Percentiles rank a stretch among this genome's conserved stretches.
phyloP scores from a whole-genome alignment of 352 stramenopile genomes.

The Phytophthora agathidicida region DNA sequence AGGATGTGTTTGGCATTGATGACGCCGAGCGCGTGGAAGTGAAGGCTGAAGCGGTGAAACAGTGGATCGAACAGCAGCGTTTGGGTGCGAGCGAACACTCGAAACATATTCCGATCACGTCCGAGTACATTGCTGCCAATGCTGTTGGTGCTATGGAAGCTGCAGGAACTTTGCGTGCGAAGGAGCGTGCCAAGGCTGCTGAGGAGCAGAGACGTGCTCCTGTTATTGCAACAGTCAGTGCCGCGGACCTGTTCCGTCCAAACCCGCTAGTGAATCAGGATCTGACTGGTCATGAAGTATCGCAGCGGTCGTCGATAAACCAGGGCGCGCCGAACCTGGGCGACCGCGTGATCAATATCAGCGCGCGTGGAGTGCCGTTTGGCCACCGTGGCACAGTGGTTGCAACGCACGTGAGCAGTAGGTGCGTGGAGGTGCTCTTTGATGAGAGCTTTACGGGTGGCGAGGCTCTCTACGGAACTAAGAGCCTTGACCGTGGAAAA shows the following conservation, averaged over 20 bases:
- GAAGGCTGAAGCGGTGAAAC: constrained; percentile 82
- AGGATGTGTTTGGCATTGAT: constrained; percentile 85
- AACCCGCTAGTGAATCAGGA: constrained; percentile 84
- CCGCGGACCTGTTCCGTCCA: constrained; percentile 71
- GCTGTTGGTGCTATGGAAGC: constrained; percentile 94
- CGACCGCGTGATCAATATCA: constrained; percentile 98
- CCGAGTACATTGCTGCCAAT: constrained; percentile 92
- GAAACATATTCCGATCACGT: constrained; percentile 93
- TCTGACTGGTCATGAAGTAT: constrained; percentile 72
- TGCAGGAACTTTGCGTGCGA: constrained; percentile 66
- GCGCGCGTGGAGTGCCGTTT: constrained; percentile 95
- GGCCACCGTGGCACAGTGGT: constrained; percentile 98
- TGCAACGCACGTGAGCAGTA: constrained; percentile 95
- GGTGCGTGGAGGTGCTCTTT: constrained; percentile 98
- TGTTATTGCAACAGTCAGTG: constrained; percentile 47
- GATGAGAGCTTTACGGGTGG: constrained; percentile 97
- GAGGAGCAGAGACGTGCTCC: constrained; percentile 40
- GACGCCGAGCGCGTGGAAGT: constrained; percentile 60
- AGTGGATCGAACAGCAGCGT: constrained; percentile 94
- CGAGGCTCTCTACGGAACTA: constrained; percentile 94
- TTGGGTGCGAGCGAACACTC: constrained; percentile 87
- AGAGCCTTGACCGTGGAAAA: constrained; percentile 95
- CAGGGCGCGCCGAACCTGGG: constrained; percentile 90
- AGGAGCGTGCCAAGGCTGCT: constrained; percentile 59
- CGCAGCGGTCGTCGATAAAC: constrained; percentile 62